These are phyloP conservation scores for Solioccasus polychromus DNA, from an alignment of 768 basidiomycete species.

Conservation along the genomic window DNA sequence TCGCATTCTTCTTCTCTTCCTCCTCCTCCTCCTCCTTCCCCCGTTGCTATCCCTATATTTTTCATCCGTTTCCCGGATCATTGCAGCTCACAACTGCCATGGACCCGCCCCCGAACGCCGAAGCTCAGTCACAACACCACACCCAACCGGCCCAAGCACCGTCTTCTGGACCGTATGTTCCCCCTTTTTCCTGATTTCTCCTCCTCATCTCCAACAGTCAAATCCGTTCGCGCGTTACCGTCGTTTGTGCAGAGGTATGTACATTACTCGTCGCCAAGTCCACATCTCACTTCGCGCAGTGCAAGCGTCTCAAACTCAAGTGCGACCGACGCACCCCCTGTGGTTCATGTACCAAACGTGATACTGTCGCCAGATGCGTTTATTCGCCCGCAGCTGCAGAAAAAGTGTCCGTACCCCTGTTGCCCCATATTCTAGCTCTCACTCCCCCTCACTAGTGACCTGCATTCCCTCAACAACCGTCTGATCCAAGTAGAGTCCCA, in stretches of 20 bases:
- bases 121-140: slow-evolving; percentile 16
- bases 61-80: not conserved
- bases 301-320: slow-evolving; percentile 84
- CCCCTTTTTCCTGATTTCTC: slow-evolving; percentile 1
- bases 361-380: slow-evolving; percentile 67
- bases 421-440: not conserved
- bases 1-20: not conserved
- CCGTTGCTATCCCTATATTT: not conserved
- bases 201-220: slow-evolving; percentile 39
- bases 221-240: slow-evolving; percentile 74
- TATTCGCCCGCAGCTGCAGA: slow-evolving; percentile 83
- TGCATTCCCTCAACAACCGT: slow-evolving; percentile 81
- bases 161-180: slow-evolving; percentile 32
- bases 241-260: slow-evolving; percentile 77
- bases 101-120: slow-evolving; percentile 18
- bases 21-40: not conserved
- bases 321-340: slow-evolving; percentile 81
- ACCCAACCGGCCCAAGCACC: slow-evolving; percentile 14
- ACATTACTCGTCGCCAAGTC: not conserved
- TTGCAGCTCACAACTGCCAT: slow-evolving; percentile 1
- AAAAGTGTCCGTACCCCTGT: slow-evolving; percentile 61
- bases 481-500: slow-evolving; percentile 66
- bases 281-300: slow-evolving; percentile 40
- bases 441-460: slow-evolving; percentile 45
- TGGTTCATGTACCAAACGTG: slow-evolving; percentile 74